A percentile compares a stretch with the other conserved stretches of the same genome.
These are phyloP conservation scores for Jacaranda copaia DNA, from an alignment of 257 asterid genomes.

Conservation along the genomic window DNA sequence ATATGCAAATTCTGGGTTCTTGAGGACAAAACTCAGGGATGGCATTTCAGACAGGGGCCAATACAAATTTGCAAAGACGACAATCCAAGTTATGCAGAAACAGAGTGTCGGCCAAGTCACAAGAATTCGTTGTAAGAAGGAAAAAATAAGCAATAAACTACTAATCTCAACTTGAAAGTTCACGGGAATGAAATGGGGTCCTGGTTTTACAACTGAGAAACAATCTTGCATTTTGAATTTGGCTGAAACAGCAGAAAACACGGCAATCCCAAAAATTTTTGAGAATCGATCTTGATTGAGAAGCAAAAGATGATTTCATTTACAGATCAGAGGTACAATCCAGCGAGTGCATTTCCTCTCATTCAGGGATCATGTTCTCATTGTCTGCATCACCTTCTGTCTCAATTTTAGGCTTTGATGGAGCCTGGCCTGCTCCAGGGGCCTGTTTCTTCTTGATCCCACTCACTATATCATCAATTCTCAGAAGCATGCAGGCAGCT, in stretches of 20 bases:
- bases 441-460: constrained; percentile 94
- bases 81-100: constrained; percentile 2
- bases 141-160: constrained; percentile 1
- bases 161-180: constrained; percentile 15
- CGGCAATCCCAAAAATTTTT: neutral
- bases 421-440: constrained; percentile 64
- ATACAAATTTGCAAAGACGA: neutral
- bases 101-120: constrained; percentile 1
- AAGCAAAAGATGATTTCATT: constrained; percentile 31
- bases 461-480: constrained; percentile 93
- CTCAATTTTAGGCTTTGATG: constrained; percentile 76
- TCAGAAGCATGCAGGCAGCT: constrained; percentile 97
- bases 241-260: constrained; percentile 36
- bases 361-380: constrained; percentile 86
- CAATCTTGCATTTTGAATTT: constrained; percentile 27
- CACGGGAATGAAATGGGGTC: neutral
- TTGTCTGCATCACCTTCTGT: constrained; percentile 92
- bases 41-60: neutral
- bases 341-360: constrained; percentile 31
- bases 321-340: constrained; percentile 32
- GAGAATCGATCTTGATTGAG: neutral
- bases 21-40: neutral
- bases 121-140: neutral
- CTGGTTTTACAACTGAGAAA: neutral
- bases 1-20: neutral